These are phyloP conservation scores for Hanseniaspora gamundiae DNA, from an alignment of 1,139 yeast species.

Conservation along the genomic window DNA sequence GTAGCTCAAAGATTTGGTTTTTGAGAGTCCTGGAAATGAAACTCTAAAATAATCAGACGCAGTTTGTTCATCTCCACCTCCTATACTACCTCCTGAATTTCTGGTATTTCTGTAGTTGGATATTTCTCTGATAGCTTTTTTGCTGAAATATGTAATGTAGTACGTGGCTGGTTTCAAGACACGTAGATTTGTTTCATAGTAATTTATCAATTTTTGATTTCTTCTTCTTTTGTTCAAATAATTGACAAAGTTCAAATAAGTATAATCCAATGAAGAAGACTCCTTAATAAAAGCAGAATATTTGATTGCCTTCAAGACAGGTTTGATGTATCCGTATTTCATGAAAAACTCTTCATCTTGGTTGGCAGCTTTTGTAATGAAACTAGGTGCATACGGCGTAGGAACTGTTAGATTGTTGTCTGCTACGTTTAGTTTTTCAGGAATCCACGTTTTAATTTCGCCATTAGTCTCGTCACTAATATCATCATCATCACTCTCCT, in stretches of 20 bases:
- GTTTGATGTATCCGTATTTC: constrained; percentile 5
- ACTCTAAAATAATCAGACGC: background rate
- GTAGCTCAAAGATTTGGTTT: background rate
- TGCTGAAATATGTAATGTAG: constrained; percentile 3
- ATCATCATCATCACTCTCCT: background rate
- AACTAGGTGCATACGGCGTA: background rate
- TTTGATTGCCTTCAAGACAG: background rate
- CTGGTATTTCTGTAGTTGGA: background rate
- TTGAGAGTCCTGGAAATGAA: background rate
- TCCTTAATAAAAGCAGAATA: background rate
- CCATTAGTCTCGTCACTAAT: constrained; percentile 1
- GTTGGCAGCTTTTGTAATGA: background rate
- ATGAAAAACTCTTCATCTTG: constrained; percentile 5
- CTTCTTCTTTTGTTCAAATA: constrained; percentile 5
- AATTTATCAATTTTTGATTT: background rate
- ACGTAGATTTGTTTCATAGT: constrained; percentile 1
- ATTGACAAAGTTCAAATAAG: background rate
- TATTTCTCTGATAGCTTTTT: background rate
- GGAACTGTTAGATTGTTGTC: constrained; percentile 1
- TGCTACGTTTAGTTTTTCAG: constrained; percentile 1
- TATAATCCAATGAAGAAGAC: background rate
- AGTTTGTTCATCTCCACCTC: too few relatives aligned
- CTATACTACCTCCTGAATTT: too few relatives aligned
- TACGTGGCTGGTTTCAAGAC: constrained; percentile 6
- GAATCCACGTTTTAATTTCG: constrained; percentile 3